Base-by-base conservation (phyloP, 768 basidiomycete species). In the Vararia minispora region DNA sequence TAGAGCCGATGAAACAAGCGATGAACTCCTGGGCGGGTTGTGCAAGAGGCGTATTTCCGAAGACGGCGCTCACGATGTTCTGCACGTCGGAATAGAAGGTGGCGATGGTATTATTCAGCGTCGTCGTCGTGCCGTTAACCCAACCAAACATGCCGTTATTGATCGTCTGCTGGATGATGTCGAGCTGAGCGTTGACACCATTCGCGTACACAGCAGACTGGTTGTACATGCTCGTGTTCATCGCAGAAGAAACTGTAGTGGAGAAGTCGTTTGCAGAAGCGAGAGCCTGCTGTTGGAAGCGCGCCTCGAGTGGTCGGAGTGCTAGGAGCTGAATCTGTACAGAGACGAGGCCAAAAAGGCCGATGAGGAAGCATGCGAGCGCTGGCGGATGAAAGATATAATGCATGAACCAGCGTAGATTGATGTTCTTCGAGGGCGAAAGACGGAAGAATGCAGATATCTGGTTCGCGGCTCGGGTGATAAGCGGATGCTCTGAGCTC, bases 301-400 rank as follows among this genome's bases (percentile, higher is more conserved):
- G 74, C 23, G 65, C 60, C 39, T 77, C 76, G 22, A 98, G 65
- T 0, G 89, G 86, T 0, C 69, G 62, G 39, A 97, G 62, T 4
- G 84, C 87, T 29, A 79, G 56, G 29, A 99, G 69, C 58, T 99
- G 95, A 21, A 94, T 64, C 59, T 97, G 69, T 22, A 98, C 78
- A 23, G 79, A 79, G 32, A 98, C 57, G 10, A 98, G 59, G 8
- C 92, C 92, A 48, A 97, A 77, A 47, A 91, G 62, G n/a, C 92
- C 91, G 49, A 98, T 86, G 44, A 91, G 72, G 56, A 99, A 78
- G 53, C 91, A 86, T 0, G 87, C 82, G 31, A 94, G 71, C 1
- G 89, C 91, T 1, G 88, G 85, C 2, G 89, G 76, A 53, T 97
- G 86, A 58, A 90, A 87, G 42, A 99, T 66, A 61, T 95, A 95